These are phyloP conservation scores for Candida sp. DNA, from an alignment of 1,139 yeast species.

Conservation along the genomic window DNA sequence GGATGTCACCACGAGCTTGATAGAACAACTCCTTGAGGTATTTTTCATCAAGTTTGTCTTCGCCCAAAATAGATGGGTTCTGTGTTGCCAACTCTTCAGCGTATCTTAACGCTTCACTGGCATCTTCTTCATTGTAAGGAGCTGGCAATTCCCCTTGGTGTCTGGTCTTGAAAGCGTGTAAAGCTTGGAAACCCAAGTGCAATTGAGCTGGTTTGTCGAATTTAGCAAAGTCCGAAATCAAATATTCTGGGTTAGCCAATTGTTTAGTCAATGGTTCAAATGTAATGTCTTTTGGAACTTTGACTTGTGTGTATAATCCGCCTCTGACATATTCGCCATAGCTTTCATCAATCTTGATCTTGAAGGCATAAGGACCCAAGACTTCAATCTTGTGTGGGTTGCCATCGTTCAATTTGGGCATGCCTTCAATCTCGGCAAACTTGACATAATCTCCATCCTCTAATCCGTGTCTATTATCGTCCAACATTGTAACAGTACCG, in stretches of 20 bases:
- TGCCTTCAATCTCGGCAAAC: conserved; percentile 87
- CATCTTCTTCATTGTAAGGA: conserved; percentile 79
- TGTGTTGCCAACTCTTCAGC: conserved; percentile 65
- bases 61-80: conserved; percentile 61
- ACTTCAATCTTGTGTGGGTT: conserved; percentile 78
- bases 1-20: conserved; percentile 92
- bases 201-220: conserved; percentile 90
- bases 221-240: conserved; percentile 89
- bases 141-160: conserved; percentile 74
- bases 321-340: conserved; percentile 77
- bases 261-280: conserved; percentile 73
- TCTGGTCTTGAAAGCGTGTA: conserved; percentile 70
- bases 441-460: conserved; percentile 92
- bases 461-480: conserved; percentile 90
- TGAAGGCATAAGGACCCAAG: conserved; percentile 93
- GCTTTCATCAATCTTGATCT: conserved; percentile 56
- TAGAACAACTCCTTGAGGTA: conserved; percentile 74
- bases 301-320: conserved; percentile 92
- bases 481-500: conserved; percentile 93
- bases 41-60: conserved; percentile 62
- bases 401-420: conserved; percentile 69
- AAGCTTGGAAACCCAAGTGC: conserved; percentile 92
- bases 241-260: conserved; percentile 75
- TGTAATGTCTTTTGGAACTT: conserved; percentile 68
- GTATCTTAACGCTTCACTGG: conserved; percentile 63